A percentile compares a stretch with the other conserved stretches of the same genome.
phyloP scores from a whole-genome alignment of 1,284 basidiomycete species.

The Cystobasidium pallidum region DNA sequence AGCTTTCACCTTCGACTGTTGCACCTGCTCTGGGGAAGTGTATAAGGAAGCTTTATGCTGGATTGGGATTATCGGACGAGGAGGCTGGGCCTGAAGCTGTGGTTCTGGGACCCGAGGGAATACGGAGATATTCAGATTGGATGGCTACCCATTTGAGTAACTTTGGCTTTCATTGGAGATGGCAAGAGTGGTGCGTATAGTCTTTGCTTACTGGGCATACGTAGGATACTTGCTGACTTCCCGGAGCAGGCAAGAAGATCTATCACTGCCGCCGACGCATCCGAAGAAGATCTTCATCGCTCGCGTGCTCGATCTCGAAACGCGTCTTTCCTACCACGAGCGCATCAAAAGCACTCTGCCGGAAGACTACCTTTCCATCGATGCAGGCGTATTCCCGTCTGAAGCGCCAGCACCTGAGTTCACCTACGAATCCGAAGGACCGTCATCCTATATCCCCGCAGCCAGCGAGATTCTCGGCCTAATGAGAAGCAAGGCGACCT shows the following conservation, averaged over 20 bases:
- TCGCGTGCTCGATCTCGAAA: constrained; percentile 85
- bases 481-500: constrained; percentile 71
- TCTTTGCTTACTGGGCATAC: no score
- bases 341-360: constrained; percentile 88
- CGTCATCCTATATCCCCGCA: constrained; percentile 49
- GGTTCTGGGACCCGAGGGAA: constrained; percentile 75
- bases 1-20: constrained; percentile 83
- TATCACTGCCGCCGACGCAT: constrained; percentile 71
- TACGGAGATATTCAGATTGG: constrained; percentile 86
- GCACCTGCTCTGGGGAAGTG: constrained; percentile 96
- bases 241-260: constrained; percentile 75
- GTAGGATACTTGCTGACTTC: background rate
- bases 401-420: constrained; percentile 81
- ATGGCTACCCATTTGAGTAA: constrained; percentile 96
- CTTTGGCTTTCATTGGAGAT: constrained; percentile 99
- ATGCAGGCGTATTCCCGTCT: constrained; percentile 68
- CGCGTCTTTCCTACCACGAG: constrained; percentile 90
- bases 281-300: constrained; percentile 86
- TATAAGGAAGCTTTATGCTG: constrained; percentile 79
- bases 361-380: constrained; percentile 67
- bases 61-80: constrained; percentile 61
- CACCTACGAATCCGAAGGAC: constrained; percentile 77
- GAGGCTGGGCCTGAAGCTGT: constrained; percentile 60
- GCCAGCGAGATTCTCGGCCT: constrained; percentile 68
- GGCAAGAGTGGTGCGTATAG: constrained; percentile 86